phyloP scores from a whole-genome alignment of 331 rosid species.

The Acacia pycnantha region DNA sequence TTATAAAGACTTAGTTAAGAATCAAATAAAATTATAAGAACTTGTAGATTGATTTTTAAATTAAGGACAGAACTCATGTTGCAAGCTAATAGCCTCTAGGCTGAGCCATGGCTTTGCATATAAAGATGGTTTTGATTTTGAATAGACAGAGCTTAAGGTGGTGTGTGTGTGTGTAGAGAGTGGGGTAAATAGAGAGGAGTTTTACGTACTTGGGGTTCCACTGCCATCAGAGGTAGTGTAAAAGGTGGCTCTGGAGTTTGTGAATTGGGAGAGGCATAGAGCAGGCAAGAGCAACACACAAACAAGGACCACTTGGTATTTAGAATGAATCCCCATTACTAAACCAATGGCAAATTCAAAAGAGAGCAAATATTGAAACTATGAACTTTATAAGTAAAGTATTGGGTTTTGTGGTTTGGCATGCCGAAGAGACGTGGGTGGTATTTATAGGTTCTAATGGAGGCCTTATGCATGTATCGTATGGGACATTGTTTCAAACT shows the following conservation, averaged over 20 bases:
- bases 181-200: not conserved
- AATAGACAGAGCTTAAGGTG: not conserved
- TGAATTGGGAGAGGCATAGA: not conserved
- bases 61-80: not conserved
- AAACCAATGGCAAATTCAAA: not conserved
- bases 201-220: not conserved
- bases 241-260: not conserved
- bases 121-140: not conserved
- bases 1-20: too few relatives aligned
- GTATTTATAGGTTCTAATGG: not conserved
- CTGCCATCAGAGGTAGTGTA: not conserved
- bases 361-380: not conserved
- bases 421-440: not conserved
- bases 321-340: not conserved
- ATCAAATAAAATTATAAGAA: too few relatives aligned
- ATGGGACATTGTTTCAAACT: not conserved
- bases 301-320: not conserved
- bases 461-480: not conserved
- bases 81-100: not conserved
- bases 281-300: not conserved
- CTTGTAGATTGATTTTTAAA: too few relatives aligned
- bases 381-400: too few relatives aligned
- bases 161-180: not conserved
- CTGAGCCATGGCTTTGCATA: not conserved
- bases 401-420: not conserved